Percentiles rank a stretch among this genome's conserved stretches.
Conservation (phyloP, 495 filamentous ascomycete genomes). For the Clohesyomyces aquaticus region DNA sequence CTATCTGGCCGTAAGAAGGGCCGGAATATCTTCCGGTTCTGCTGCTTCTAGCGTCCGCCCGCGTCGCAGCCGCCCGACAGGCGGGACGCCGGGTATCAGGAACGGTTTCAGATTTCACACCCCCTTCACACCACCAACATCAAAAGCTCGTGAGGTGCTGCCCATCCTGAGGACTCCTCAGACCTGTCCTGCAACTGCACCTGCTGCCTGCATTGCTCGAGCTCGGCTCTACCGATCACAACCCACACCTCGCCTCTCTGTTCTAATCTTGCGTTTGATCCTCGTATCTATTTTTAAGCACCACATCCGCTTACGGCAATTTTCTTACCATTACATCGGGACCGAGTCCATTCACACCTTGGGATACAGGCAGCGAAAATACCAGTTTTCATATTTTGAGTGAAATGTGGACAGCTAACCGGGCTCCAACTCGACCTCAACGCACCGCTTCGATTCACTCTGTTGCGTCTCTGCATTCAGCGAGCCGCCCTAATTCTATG, state of each 20-base stretch:
- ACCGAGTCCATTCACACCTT: not conserved
- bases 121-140: slow-evolving; percentile 31
- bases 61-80: slow-evolving; percentile 24
- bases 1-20: not conserved
- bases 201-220: slow-evolving; percentile 14
- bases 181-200: slow-evolving; percentile 8
- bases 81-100: slow-evolving; percentile 29
- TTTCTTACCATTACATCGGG: slow-evolving; percentile 7
- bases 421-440: slow-evolving; percentile 20
- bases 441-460: slow-evolving; percentile 27
- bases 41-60: slow-evolving; percentile 3
- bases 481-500: slow-evolving; percentile 22
- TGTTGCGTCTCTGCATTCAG: slow-evolving; percentile 26
- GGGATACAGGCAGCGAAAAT: too few relatives aligned
- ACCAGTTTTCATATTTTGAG: slow-evolving; percentile 7
- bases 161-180: slow-evolving; percentile 17
- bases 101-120: slow-evolving; percentile 12
- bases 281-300: not conserved
- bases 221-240: slow-evolving; percentile 23
- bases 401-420: slow-evolving; percentile 37
- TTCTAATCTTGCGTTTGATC: too few relatives aligned
- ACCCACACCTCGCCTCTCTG: not conserved
- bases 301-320: not conserved
- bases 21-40: not conserved
- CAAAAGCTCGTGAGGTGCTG: slow-evolving; percentile 33